phyloP scores from a whole-genome alignment of 495 filamentous ascomycete genomes.

The Pseudomonodictys pantanalensis region DNA sequence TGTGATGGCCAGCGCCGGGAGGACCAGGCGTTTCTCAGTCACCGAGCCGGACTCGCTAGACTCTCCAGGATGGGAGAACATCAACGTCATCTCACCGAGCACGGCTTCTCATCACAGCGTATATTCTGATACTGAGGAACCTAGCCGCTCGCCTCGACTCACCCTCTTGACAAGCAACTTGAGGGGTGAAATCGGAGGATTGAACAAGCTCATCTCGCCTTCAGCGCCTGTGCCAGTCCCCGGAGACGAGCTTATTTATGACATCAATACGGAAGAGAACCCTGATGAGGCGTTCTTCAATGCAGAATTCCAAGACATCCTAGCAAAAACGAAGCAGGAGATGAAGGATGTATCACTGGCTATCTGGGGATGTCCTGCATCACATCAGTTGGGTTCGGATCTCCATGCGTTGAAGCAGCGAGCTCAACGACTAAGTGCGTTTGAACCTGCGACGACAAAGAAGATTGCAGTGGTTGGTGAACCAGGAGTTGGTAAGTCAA shows the following conservation, averaged over 20 bases:
- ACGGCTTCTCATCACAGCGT: constrained; percentile 16
- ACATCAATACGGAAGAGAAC: constrained; percentile 6
- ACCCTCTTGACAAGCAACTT: constrained; percentile 11
- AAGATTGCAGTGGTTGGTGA: constrained; percentile 22
- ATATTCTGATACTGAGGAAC: constrained; percentile 13
- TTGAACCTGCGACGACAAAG: constrained; percentile 18
- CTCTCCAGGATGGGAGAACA: constrained; percentile 13
- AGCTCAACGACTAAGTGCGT: constrained; percentile 21
- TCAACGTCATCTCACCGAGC: constrained; percentile 21
- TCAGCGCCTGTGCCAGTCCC: constrained; percentile 11
- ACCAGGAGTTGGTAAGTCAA: constrained; percentile 14
- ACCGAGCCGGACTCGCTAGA: background rate
- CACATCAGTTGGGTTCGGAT: constrained; percentile 17
- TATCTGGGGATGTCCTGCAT: constrained; percentile 19
- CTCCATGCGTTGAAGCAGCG: constrained; percentile 15
- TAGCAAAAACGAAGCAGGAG: constrained; percentile 18
- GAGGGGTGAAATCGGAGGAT: background rate
- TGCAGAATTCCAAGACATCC: constrained; percentile 5
- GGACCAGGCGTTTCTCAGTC: background rate
- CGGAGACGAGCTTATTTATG: constrained; percentile 23
- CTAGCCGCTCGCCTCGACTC: constrained; percentile 8
- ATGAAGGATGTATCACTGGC: constrained; percentile 24
- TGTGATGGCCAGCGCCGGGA: constrained; percentile 8
- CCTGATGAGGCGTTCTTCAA: constrained; percentile 13
- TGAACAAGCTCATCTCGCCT: constrained; percentile 8